Evolutionary conservation across 2,329 filamentous ascomycete genomes (phyloP).

Genomic region (Fusarium algeriense): DNA sequence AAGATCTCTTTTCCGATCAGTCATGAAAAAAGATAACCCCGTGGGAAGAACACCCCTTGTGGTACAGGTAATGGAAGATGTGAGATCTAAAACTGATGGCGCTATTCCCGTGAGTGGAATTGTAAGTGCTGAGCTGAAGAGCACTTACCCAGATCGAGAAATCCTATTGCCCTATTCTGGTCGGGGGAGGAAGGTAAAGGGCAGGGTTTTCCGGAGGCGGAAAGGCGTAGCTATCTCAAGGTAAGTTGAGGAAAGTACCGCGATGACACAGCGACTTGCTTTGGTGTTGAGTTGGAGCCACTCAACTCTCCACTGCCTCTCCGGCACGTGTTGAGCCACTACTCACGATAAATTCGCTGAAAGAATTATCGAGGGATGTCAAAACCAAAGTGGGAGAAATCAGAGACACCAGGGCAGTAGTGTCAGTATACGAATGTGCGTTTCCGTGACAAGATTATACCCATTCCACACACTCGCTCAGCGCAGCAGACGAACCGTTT

Average conservation of each 20-base stretch:
- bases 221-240: slow-evolving; percentile 16
- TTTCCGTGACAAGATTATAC: slow-evolving; percentile 8
- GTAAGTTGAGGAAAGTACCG: neutral
- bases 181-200: neutral
- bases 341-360: neutral
- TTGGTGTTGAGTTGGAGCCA: neutral
- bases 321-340: neutral
- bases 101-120: neutral
- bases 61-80: neutral
- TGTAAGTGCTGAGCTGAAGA: neutral
- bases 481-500: neutral
- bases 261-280: slow-evolving; percentile 5
- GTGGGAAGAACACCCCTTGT: neutral
- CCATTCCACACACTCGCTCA: slow-evolving; percentile 21
- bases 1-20: neutral
- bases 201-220: slow-evolving; percentile 30
- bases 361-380: neutral
- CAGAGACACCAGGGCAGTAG: slow-evolving; percentile 9
- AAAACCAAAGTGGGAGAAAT: neutral
- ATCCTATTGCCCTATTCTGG: neutral
- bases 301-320: neutral
- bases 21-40: neutral
- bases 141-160: neutral
- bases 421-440: slow-evolving; percentile 26
- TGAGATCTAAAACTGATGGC: neutral